Percentiles rank a stretch among this genome's conserved stretches.
Conservation (phyloP, 768 basidiomycete genomes). For the Epithele typhae region DNA sequence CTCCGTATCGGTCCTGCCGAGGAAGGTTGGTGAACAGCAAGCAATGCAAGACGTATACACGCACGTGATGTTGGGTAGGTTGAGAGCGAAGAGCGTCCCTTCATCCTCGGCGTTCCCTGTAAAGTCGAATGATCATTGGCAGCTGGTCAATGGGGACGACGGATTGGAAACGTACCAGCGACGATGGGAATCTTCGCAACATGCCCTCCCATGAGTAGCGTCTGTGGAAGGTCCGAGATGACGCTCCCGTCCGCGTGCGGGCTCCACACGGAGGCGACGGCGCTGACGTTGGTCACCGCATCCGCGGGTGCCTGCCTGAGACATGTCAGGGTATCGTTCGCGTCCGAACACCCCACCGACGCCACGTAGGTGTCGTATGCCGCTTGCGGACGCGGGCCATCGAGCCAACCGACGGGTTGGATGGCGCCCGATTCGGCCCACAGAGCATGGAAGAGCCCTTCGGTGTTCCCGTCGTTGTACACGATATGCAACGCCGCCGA, state of each 20-base stretch:
- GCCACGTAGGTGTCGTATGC: not conserved
- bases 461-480: not conserved
- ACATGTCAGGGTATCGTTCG: not conserved
- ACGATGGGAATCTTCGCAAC: not conserved
- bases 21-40: not conserved
- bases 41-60: not conserved
- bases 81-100: conserved; percentile 6
- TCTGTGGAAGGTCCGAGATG: not conserved
- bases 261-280: not conserved
- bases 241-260: not conserved
- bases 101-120: conserved; percentile 10
- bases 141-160: not conserved
- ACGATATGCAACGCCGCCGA: not conserved
- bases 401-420: not conserved
- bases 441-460: not conserved
- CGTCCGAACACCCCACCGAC: not conserved
- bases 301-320: not conserved
- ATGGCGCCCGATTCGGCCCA: not conserved
- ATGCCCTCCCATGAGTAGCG: not conserved
- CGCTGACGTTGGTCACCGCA: not conserved
- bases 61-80: not conserved
- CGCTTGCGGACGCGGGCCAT: not conserved
- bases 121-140: not conserved
- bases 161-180: not conserved
- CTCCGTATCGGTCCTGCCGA: not conserved